Conservation (phyloP, 2,329 filamentous ascomycete genomes). For the Metarhizium anisopliae region DNA sequence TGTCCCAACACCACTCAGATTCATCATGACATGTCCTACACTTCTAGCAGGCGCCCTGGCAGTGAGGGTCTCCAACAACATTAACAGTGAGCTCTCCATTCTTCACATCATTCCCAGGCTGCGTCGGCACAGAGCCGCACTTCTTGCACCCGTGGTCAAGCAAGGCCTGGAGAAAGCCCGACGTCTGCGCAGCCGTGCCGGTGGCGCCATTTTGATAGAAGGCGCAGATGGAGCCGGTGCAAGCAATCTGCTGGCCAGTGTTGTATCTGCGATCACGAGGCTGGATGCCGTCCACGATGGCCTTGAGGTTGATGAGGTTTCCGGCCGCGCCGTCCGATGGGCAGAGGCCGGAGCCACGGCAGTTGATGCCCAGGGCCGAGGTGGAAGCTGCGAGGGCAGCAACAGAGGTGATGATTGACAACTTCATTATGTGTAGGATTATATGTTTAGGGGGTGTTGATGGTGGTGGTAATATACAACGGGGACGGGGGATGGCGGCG, state of each 20-base stretch:
- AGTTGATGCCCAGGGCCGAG: conserved; percentile 10
- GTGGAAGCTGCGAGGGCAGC: conserved; percentile 4
- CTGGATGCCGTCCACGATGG: conserved; percentile 7
- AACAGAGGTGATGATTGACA: neutral
- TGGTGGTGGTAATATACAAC: neutral
- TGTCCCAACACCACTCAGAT: too few relatives aligned
- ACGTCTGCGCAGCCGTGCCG: conserved; percentile 8
- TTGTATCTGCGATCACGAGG: conserved; percentile 6
- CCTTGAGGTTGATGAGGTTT: conserved; percentile 7
- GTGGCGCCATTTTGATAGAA: conserved; percentile 11
- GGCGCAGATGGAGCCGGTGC: conserved; percentile 9
- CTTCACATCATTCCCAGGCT: conserved; percentile 10
- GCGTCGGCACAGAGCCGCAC: conserved; percentile 10
- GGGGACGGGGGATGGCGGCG: neutral
- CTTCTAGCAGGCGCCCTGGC: conserved; percentile 8
- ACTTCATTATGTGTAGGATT: neutral
- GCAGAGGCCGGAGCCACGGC: conserved; percentile 11
- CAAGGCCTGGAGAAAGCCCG: conserved; percentile 6
- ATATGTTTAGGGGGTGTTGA: neutral
- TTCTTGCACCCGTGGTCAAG: conserved; percentile 9
- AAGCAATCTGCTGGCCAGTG: conserved; percentile 10
- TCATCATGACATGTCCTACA: neutral
- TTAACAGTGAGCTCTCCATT: conserved; percentile 13
- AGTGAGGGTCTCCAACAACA: conserved; percentile 8
- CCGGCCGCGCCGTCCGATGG: conserved; percentile 7